Conservation (phyloP, 495 filamentous ascomycete species). For the Neurospora tetrasperma region DNA sequence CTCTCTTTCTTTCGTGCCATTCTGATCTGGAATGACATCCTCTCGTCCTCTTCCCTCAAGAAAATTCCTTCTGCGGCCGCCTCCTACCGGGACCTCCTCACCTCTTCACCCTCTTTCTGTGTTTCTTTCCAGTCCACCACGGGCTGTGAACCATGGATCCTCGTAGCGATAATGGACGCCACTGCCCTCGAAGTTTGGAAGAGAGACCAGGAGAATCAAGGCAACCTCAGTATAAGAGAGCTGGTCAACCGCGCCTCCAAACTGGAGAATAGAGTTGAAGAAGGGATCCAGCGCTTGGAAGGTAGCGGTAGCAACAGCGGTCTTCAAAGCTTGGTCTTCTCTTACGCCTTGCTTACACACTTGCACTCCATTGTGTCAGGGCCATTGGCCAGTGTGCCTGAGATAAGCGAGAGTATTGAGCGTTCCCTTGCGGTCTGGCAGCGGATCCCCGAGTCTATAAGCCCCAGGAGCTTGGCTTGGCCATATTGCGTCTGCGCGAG, state of each 20-base stretch:
- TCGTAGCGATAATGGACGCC: neutral
- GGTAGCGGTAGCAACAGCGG: neutral
- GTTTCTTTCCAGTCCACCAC: neutral
- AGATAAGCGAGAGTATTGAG: neutral
- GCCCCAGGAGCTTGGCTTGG: constrained; percentile 1
- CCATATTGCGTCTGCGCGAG: constrained; percentile 2
- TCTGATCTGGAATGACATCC: constrained; percentile 4
- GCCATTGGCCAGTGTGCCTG: neutral
- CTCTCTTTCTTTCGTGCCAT: constrained; percentile 1
- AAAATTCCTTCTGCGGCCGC: neutral
- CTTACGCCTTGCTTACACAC: constrained; percentile 1
- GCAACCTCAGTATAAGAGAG: neutral
- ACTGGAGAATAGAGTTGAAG: neutral
- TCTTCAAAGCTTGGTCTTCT: neutral
- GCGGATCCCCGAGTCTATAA: neutral
- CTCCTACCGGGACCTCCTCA: neutral
- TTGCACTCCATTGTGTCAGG: constrained; percentile 1
- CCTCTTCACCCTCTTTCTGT: neutral
- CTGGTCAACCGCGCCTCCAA: neutral
- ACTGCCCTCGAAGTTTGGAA: constrained; percentile 1
- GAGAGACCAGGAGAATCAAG: neutral
- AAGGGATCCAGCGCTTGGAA: neutral
- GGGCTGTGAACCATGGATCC: neutral
- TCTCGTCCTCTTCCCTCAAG: neutral
- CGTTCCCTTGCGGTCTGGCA: constrained; percentile 1